A percentile compares a stretch with the other conserved stretches of the same genome.
These are phyloP conservation scores for Phalaenopsis equestris DNA, from an alignment of 106 monocot species.

Conservation along the genomic window DNA sequence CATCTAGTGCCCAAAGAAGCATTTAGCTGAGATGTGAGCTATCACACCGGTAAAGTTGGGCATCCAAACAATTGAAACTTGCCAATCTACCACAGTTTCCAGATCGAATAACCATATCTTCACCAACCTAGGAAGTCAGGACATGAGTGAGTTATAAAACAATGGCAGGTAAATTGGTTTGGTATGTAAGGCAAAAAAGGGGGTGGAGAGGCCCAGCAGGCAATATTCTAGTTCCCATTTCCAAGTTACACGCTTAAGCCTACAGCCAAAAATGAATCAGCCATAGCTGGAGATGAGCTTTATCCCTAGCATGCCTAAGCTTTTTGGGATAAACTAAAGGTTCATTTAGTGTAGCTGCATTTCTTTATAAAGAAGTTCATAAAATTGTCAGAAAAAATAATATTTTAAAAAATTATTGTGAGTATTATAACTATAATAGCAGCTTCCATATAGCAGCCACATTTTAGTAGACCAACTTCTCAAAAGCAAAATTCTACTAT, in stretches of 20 bases:
- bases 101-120: conserved; percentile 4
- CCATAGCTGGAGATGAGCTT: too few relatives aligned
- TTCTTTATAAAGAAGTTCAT: too few relatives aligned
- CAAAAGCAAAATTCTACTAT: too few relatives aligned
- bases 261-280: too few relatives aligned
- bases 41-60: background rate
- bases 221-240: background rate
- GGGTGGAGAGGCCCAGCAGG: background rate
- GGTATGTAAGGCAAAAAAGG: background rate
- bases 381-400: too few relatives aligned
- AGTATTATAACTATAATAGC: too few relatives aligned
- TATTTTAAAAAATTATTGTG: too few relatives aligned
- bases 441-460: too few relatives aligned
- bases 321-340: too few relatives aligned
- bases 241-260: background rate
- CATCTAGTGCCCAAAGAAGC: background rate
- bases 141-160: background rate
- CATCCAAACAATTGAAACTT: background rate
- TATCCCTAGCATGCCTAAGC: too few relatives aligned
- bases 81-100: background rate
- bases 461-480: too few relatives aligned
- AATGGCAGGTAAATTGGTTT: background rate
- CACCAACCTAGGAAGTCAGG: conserved; percentile 6
- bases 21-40: conserved; percentile 9
- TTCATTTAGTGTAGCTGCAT: too few relatives aligned